Conservation (phyloP, 2,329 filamentous ascomycete species). For the Pseudogymnoascus sp. region DNA sequence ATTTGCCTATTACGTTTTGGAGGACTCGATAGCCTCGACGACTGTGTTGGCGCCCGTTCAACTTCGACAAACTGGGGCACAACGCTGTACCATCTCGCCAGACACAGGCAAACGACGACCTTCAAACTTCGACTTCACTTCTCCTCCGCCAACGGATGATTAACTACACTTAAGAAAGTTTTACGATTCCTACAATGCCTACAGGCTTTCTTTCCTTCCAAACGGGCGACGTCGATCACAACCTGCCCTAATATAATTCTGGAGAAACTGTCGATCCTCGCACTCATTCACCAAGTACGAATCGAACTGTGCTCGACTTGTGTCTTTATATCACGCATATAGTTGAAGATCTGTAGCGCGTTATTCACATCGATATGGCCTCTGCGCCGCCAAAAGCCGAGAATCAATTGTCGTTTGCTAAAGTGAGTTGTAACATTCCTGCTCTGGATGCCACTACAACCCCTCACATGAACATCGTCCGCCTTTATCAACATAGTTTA, state of each 20-base stretch:
- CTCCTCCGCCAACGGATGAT: background rate
- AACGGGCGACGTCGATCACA: constrained; percentile 29
- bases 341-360: constrained; percentile 5
- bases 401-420: constrained; percentile 61
- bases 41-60: constrained; percentile 7
- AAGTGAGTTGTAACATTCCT: background rate
- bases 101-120: constrained; percentile 5
- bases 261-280: constrained; percentile 10
- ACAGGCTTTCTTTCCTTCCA: constrained; percentile 20
- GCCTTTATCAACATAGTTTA: constrained; percentile 2
- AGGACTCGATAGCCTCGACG: constrained; percentile 6
- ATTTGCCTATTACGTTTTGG: background rate
- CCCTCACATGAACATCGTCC: constrained; percentile 14
- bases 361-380: constrained; percentile 34
- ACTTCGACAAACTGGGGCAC: background rate
- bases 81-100: constrained; percentile 9
- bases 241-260: constrained; percentile 28
- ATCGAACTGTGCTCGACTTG: background rate
- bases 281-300: constrained; percentile 2
- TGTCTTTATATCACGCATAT: constrained; percentile 3
- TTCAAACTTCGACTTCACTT: background rate
- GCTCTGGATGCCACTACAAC: constrained; percentile 3
- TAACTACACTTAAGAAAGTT: constrained; percentile 1
- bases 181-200: constrained; percentile 25
- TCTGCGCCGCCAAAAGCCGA: constrained; percentile 39